A percentile compares a stretch with the other conserved stretches of the same genome.
Conservation (phyloP, 441 rosid species). For the Metrosideros polymorpha region DNA sequence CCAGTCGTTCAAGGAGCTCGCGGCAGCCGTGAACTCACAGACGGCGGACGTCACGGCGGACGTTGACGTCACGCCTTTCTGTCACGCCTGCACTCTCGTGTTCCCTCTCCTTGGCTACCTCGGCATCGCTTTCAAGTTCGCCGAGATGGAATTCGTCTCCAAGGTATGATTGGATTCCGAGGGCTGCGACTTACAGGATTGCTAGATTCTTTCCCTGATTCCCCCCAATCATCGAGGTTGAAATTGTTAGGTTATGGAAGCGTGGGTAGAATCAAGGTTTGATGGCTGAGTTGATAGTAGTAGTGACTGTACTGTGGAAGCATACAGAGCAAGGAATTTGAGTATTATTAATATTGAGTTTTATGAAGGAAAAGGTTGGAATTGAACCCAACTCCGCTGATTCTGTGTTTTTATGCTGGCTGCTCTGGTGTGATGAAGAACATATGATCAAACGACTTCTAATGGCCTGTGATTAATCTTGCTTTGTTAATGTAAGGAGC, state of each 20-base stretch:
- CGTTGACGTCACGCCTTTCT: too few relatives aligned
- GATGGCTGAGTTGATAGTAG: background rate
- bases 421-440: background rate
- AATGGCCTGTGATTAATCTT: background rate
- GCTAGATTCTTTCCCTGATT: background rate
- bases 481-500: background rate
- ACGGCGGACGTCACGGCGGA: conserved; percentile 38
- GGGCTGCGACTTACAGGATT: background rate
- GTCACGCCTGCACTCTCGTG: conserved; percentile 79
- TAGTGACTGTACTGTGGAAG: background rate
- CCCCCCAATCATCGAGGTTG: background rate
- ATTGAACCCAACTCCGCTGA: background rate
- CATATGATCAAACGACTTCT: background rate
- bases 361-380: background rate
- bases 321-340: background rate
- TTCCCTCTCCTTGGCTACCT: conserved; percentile 93
- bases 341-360: background rate
- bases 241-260: background rate
- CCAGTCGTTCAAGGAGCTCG: conserved; percentile 61
- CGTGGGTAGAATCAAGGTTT: background rate
- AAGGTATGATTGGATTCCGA: conserved; percentile 28
- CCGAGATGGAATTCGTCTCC: conserved; percentile 82
- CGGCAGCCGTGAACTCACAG: conserved; percentile 35
- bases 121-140: conserved; percentile 96
- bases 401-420: background rate